Percentiles rank a stretch among this genome's conserved stretches.
Conservation (phyloP, 192 early-diverging fungal species). For the Podila epigama region DNA sequence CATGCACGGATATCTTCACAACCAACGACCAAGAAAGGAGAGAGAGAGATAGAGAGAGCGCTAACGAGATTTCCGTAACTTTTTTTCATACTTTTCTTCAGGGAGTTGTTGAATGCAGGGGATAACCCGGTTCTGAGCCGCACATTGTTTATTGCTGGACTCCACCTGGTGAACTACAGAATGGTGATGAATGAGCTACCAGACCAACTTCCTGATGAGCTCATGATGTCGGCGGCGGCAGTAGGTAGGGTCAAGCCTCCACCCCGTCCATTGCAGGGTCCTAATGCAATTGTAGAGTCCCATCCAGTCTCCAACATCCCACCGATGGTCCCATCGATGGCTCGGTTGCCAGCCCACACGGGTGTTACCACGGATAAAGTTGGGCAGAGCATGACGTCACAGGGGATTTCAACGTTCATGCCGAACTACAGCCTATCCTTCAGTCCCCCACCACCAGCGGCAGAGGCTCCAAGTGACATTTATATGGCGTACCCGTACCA, state of each 20-base stretch:
- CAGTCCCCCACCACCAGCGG: no score
- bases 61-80: not conserved
- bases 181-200: constrained; percentile 24
- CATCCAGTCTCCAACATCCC: not conserved
- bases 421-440: not conserved
- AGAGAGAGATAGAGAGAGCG: no score
- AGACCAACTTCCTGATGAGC: constrained; percentile 33
- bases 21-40: no score
- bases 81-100: not conserved
- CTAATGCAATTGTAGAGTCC: constrained; percentile 1
- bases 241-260: constrained; percentile 22
- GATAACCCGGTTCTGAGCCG: constrained; percentile 17
- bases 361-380: not conserved
- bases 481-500: not conserved
- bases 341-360: not conserved
- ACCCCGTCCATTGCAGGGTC: constrained; percentile 32
- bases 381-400: not conserved
- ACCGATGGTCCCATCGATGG: not conserved
- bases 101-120: constrained; percentile 33
- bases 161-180: constrained; percentile 34
- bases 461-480: not conserved
- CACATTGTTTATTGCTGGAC: constrained; percentile 38
- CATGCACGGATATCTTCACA: no score
- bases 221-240: constrained; percentile 38
- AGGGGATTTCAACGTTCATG: not conserved